Evolutionary conservation across 148 eudicot genomes (phyloP), one percentile per base, ranked within the genome.

Genomic region (Linanthus parryae): DNA sequence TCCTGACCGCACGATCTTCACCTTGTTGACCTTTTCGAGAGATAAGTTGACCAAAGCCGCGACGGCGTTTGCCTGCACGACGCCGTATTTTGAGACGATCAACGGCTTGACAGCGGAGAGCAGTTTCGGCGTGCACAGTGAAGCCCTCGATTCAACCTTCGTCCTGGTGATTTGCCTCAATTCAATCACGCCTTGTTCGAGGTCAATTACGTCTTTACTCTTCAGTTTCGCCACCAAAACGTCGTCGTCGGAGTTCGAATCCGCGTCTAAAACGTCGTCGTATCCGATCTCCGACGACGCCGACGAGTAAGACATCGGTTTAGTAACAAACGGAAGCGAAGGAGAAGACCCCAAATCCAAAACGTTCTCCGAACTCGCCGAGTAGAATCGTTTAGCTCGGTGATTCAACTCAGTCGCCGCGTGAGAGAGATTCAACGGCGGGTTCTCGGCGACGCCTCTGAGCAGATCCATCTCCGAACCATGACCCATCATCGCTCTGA

Each of bases 11-110:
- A 88, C 79, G 53, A 88, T 84, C 68, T 67, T 69, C 18, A 84
- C 52, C 48, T 84, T 88, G 67, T 88, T 88, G 2, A 36, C 41
- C 15, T 79, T 73, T 35, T 68, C 89, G 0, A 88, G 73, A 2
- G 97, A 88, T 3, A 88, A 51, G 24, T 88, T 88, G 9, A 88
- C 97, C 23, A 88, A 16, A 1, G 80, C 74, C 14, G 97, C 97
- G 11, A 73, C 71, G 54, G 90, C 84, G 72, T 88, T 82, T 2
- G 77, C 63, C 27, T 74, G 88, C 6, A 88, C 78, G 13, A 27
- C 68, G 57, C 56, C 73, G 58, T 74, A 79, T 7, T 69, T 48
- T 26, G 95, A 85, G 1, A 19, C 7, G 42, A 85, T 30, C 54
- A 74, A 20, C 31, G 63, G 57, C n/a, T 62, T 63, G 12, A 82